phyloP scores from a whole-genome alignment of 2,329 filamentous ascomycete genomes.

The Xylogone sp. region DNA sequence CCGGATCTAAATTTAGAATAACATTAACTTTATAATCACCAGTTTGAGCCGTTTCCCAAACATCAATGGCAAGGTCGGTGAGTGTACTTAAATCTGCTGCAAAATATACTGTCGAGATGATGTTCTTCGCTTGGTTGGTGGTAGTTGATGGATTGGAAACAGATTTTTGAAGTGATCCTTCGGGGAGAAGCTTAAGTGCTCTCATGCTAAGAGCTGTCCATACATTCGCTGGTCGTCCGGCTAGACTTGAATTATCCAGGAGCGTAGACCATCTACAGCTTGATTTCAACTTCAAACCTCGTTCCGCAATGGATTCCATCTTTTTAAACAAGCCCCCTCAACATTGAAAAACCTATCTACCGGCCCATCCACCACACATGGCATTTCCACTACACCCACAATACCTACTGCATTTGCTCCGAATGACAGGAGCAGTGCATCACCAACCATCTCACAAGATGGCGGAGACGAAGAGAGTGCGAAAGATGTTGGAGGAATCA shows the following conservation, averaged over 20 bases:
- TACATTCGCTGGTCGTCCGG: constrained; percentile 9
- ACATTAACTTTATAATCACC: constrained; percentile 7
- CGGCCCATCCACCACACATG: no score
- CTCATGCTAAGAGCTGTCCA: constrained; percentile 15
- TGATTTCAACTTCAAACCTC: no score
- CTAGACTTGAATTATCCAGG: constrained; percentile 4
- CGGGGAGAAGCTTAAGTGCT: constrained; percentile 2
- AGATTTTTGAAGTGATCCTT: background rate
- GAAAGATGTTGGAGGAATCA: no score
- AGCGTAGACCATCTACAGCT: no score
- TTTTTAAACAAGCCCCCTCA: no score
- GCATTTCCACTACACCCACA: no score
- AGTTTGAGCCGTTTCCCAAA: constrained; percentile 12
- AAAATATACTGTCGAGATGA: constrained; percentile 7
- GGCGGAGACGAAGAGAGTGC: no score
- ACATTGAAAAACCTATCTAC: no score
- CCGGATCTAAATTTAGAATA: constrained; percentile 4
- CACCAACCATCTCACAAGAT: no score
- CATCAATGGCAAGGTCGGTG: constrained; percentile 6
- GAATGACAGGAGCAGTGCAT: no score
- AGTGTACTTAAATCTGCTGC: constrained; percentile 6
- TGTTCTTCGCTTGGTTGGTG: constrained; percentile 2
- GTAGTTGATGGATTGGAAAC: background rate
- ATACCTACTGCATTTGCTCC: no score
- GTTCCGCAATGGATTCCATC: no score